Evolutionary conservation across 2,329 filamentous ascomycete genomes (phyloP), one percentile per base, ranked within the genome.

Genomic region (Trichophaea hybrida): DNA sequence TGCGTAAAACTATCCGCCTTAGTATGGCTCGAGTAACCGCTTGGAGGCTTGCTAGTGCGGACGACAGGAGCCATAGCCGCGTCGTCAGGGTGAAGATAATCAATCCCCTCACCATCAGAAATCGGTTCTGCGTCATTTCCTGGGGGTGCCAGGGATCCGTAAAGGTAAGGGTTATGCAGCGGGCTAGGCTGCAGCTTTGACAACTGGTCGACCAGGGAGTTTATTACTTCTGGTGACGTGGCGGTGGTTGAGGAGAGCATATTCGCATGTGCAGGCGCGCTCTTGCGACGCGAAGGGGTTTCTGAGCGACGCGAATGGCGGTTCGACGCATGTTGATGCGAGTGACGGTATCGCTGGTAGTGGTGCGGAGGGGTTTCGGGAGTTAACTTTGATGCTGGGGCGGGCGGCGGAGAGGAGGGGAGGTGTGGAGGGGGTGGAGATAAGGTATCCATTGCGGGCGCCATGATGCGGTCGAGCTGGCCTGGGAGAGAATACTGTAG

Each of bases 31-130:
- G 86, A 89, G 68, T 83, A 81, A 57, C 86, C 86, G 55, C 85
- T 88, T 0, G 86, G 86, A 6, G 84, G 85, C 71, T 90, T 90
- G 35, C 88, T 81, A 35, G 90, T 94, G 64, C 85, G 83, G 67
- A 94, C 80, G 58, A 91, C 80, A 15, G 89, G 88, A 10, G 88
- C 74, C 62, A 77, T 74, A 35, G 79, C 79, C 46, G 78, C 78
- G 72, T 81, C 77, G 70, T 81, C 77, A 38, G 76, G 73, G 64
- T 76, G 75, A 57, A 77, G 64, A 65, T 75, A 74, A 35, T 57
- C 64, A 38, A 53, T 58, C 43, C 59, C 62, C 10, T 62, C 63
- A 4, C 7, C 12, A 57, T 59, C 48, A 50, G 58, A 38, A 55
- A 60, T 60, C 57, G 32, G 53, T 48, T 50, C 58, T 40, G 34